Base-by-base conservation (phyloP, 2,329 filamentous ascomycete genomes). In the Penicillium sp. region DNA sequence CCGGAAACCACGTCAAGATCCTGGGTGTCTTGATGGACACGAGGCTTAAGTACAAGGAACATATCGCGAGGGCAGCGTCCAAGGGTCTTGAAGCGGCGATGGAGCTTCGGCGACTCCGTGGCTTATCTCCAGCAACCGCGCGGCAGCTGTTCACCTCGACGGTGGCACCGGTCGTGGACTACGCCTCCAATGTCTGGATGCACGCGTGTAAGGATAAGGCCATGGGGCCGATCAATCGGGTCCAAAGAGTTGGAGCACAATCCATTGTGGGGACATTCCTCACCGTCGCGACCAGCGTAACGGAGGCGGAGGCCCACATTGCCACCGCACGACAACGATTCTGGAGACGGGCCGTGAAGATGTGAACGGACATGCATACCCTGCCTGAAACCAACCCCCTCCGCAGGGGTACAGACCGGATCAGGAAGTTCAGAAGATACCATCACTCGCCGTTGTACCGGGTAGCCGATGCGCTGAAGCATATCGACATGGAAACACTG, bases 101-200 rank as follows among this genome's bases (percentile, higher is more conserved):
- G 47, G 54, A 57, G 51, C 47, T 59, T n/a, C 36, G 42, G 5
- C 32, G 29, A 52, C 36, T 59, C n/a, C 29, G 48, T 2, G 48
- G 48, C 1, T 3, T 59, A 32, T 51, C 51, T 48, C 47, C 47
- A 57, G 43, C 59, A 56, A 50, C 55, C 53, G 43, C 64, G 59
- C 52, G 52, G 45, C 49, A 60, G 42, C 38, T 60, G 16, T 60
- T 60, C n/a, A 47, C 40, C 31, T 58, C 61, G 21, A 68, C 54
- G 14, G 62, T 67, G 10, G 55, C 61, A 0, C 63, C 60, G 34
- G 58, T 63, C 4, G 58, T 67, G 6, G 64, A 67, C 40, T 68
- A 67, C 36, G 60, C 60, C 4, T 65, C 59, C 9, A 61, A 57
- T 43, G 53, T 67, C 29, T 67, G 53, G 65, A 65, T 61, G 49